Base-by-base conservation (phyloP, 1,139 yeast species). In the Meyerozyma elateridarum region DNA sequence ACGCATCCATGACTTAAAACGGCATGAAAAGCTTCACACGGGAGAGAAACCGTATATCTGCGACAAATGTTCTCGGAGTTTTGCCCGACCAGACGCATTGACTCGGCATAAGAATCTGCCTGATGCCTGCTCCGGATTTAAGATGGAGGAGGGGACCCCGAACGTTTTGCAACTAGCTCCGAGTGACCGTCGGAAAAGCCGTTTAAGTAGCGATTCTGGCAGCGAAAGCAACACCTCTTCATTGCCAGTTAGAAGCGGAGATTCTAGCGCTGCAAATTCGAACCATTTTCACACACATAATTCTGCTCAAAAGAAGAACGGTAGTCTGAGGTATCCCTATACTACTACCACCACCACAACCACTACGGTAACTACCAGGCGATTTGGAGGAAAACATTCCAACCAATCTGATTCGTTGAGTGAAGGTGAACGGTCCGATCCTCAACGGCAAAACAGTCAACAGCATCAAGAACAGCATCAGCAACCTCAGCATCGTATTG, bases 11-110 rank as follows among this genome's bases (percentile, higher is more conserved):
- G 94, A 85, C 52, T 64, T 84, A 44, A 81, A 78, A 49, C 65
- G 95, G 28, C 95, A 85, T 49, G 75, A 74, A 41, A 80, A 79
- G 51, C 63, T 80, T 21, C 95, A 85, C 49, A 74, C 88, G 0
- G 91, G 91, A 24, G 87, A 77, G 44, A 78, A 75, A 50, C 89
- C 91, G 1, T 80, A 61, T 49, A 56, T 54, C 20, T 84, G 94
- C 54, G 60, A 56, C 7, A 61, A 62, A 34, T 85, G 95, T 54
- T 73, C 75, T 9, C 65, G 85, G 30, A 61, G 69, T 32, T 85
- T 85, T 59, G 87, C 93, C 1, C 61, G 95, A 18, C 79, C 81
- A 1, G 95, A 85, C 53, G 89, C 94, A 0, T 63, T 85, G 22
- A 71, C 78, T 3, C 64, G 95, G 34, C 85, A 76, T 51, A 60